Evolutionary conservation across 768 basidiomycete genomes (phyloP).

Genomic region (Xerocomellus amylosporus): DNA sequence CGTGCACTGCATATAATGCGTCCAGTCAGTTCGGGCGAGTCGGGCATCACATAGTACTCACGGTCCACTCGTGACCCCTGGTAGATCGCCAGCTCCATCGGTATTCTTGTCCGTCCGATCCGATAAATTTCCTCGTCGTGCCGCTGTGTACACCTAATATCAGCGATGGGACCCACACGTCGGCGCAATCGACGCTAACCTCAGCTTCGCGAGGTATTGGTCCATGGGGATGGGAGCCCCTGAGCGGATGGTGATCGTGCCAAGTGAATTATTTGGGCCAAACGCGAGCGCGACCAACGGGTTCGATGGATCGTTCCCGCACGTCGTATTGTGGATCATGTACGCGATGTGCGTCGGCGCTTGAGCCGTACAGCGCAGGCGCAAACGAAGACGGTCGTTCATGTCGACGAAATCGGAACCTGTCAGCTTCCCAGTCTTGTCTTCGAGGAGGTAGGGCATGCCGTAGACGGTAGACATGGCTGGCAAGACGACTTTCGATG

Average conservation of each 20-base stretch:
- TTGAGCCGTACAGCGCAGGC: conserved; percentile 46
- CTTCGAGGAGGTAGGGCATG: conserved; percentile 63
- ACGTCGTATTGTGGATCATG: conserved; percentile 47
- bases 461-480: conserved; percentile 43
- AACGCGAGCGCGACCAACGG: conserved; percentile 53
- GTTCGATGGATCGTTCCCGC: conserved; percentile 25
- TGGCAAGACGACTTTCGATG: conserved; percentile 1
- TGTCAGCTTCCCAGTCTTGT: conserved; percentile 51
- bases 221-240: conserved; percentile 44
- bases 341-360: conserved; percentile 45
- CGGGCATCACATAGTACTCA: conserved; percentile 31
- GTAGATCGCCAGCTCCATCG: conserved; percentile 52
- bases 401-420: conserved; percentile 63
- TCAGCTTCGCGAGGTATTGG: conserved; percentile 47
- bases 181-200: conserved; percentile 34
- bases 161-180: background rate
- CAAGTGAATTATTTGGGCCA: conserved; percentile 47
- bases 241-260: conserved; percentile 47
- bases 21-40: background rate
- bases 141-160: conserved; percentile 33
- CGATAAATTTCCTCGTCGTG: conserved; percentile 50
- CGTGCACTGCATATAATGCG: conserved; percentile 44
- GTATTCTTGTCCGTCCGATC: conserved; percentile 60
- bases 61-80: conserved; percentile 62
- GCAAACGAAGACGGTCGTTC: conserved; percentile 55